Conservation (phyloP, 768 basidiomycete genomes). For the Solioccasus polychromus region DNA sequence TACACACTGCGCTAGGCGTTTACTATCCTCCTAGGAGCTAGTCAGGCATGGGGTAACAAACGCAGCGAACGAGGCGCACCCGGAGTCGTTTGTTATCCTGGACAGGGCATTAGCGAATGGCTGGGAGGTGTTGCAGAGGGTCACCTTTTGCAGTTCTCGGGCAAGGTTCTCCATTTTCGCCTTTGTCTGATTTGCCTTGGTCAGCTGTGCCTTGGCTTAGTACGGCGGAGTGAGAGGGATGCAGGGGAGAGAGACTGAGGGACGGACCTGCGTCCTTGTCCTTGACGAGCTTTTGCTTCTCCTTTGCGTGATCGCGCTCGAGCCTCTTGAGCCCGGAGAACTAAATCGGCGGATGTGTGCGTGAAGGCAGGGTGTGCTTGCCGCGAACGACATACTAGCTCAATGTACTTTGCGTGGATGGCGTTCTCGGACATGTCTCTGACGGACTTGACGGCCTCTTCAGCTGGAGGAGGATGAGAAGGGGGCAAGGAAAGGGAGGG, state of each 20-base stretch:
- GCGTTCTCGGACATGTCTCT: conserved; percentile 80
- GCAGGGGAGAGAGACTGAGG: background rate
- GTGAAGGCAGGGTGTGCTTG: conserved; percentile 17
- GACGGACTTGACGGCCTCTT: conserved; percentile 85
- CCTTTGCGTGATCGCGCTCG: conserved; percentile 87
- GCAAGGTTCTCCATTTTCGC: conserved; percentile 89
- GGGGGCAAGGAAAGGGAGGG: background rate
- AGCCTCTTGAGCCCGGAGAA: conserved; percentile 85
- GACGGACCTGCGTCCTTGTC: conserved; percentile 83
- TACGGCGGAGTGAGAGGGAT: conserved; percentile 14
- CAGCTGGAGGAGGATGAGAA: conserved; percentile 47
- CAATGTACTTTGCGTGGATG: conserved; percentile 84
- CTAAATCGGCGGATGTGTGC: conserved; percentile 39
- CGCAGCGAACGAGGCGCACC: conserved; percentile 42
- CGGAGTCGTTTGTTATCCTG: conserved; percentile 89
- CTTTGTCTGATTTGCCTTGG: conserved; percentile 86
- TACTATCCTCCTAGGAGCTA: conserved; percentile 71
- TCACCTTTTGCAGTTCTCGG: conserved; percentile 84
- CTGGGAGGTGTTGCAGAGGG: conserved; percentile 4
- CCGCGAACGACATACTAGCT: conserved; percentile 57
- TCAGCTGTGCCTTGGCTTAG: conserved; percentile 77
- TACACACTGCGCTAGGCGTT: conserved; percentile 74
- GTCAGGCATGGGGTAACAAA: conserved; percentile 19
- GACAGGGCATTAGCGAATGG: conserved; percentile 14
- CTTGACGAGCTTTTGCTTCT: conserved; percentile 87